Percentiles rank a stretch among this genome's conserved stretches.
Conservation (phyloP, 805 yeast genomes). For the Priceomyces carsonii region DNA sequence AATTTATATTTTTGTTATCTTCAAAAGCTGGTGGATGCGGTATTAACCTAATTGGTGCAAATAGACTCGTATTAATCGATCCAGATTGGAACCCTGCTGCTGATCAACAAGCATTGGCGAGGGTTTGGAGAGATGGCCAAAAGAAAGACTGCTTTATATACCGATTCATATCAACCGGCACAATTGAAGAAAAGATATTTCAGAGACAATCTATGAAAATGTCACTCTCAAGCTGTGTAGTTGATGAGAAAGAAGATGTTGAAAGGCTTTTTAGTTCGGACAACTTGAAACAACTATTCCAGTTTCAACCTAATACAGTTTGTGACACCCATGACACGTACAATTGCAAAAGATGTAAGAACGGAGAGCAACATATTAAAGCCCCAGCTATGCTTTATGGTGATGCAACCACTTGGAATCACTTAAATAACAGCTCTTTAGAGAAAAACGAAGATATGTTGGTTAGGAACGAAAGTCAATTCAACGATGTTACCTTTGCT, state of each 20-base stretch:
- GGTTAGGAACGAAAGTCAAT: constrained; percentile 68
- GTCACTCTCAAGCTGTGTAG: constrained; percentile 92
- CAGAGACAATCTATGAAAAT: constrained; percentile 95
- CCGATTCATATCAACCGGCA: constrained; percentile 90
- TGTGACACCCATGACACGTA: constrained; percentile 95
- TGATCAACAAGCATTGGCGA: constrained; percentile 95
- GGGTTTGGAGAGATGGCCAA: constrained; percentile 99
- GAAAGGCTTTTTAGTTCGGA: constrained; percentile 89
- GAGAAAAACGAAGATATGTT: constrained; percentile 72
- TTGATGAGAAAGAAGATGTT: constrained; percentile 93
- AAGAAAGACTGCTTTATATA: constrained; percentile 95
- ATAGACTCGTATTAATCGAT: constrained; percentile 82
- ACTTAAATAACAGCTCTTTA: constrained; percentile 65
- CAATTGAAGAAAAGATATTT: constrained; percentile 94
- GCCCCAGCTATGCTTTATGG: constrained; percentile 93
- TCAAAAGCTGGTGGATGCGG: constrained; percentile 99
- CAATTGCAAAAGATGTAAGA: constrained; percentile 77
- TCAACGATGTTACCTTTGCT: constrained; percentile 75
- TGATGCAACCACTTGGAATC: constrained; percentile 98
- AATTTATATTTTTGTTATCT: constrained; percentile 84
- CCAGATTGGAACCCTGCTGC: constrained; percentile 99
- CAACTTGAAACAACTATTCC: constrained; percentile 71
- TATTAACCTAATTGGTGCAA: constrained; percentile 94
- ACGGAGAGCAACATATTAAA: constrained; percentile 53
- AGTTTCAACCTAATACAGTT: constrained; percentile 60